A percentile compares a stretch with the other conserved stretches of the same genome.
Conservation (phyloP, 306 rosid genomes). For the Pterocarpus santalinus region DNA sequence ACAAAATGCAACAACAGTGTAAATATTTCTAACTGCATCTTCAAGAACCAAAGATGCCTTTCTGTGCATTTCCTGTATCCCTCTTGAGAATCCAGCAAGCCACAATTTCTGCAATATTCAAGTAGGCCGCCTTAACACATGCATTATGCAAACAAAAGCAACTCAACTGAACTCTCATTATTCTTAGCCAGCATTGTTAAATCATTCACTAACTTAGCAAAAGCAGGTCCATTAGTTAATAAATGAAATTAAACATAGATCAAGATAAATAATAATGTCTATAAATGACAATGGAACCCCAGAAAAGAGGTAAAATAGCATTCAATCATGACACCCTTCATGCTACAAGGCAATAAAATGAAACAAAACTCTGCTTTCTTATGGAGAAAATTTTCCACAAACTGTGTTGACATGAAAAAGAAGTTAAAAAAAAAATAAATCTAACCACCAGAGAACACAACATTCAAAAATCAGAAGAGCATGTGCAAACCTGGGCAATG, state of each 20-base stretch:
- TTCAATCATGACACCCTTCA: background rate
- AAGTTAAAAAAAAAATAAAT: conserved; percentile 20
- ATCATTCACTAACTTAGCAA: conserved; percentile 19
- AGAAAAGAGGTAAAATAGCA: conserved; percentile 15
- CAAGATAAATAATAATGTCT: conserved; percentile 8
- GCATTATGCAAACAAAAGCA: conserved; percentile 38
- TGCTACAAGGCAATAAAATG: conserved; percentile 26
- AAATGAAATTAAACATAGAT: conserved; percentile 37
- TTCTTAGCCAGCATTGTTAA: conserved; percentile 11
- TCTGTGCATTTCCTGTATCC: conserved; percentile 99
- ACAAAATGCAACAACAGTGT: conserved; percentile 99
- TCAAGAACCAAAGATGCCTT: conserved; percentile 99
- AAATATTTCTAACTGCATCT: conserved; percentile 98
- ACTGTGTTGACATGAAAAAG: conserved; percentile 29
- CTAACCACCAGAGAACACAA: conserved; percentile 38
- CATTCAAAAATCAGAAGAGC: conserved; percentile 39
- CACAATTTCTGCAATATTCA: conserved; percentile 85
- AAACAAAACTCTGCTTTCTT: background rate
- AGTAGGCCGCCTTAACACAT: conserved; percentile 34
- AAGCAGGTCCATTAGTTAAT: conserved; percentile 14
- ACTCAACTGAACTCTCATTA: background rate
- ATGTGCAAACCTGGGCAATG: conserved; percentile 85
- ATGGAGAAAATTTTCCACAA: conserved; percentile 13
- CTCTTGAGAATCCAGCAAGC: conserved; percentile 99
- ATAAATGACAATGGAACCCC: conserved; percentile 16